Evolutionary conservation across 2,329 filamentous ascomycete species (phyloP), one percentile per base, ranked within the genome.

Genomic region (Furcasterigmium sp.): DNA sequence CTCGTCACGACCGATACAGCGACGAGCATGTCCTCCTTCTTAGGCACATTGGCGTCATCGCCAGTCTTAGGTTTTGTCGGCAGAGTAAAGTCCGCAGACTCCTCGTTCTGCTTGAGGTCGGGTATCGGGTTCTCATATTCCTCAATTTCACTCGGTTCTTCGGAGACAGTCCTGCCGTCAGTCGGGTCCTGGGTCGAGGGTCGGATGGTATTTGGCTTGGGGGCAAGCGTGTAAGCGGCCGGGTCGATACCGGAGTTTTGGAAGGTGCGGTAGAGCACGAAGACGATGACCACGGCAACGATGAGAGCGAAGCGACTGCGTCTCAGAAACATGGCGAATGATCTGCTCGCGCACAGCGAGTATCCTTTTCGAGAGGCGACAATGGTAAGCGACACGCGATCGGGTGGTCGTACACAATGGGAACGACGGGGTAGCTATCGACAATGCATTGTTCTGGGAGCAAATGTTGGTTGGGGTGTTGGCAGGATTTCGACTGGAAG

Each of bases 261-360:
- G 30, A 65, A 61, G 44, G 71, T 60, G 46, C 73, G 73, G 55
- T 75, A 75, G 41, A 80, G 61, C 41, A 78, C 67, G 47, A 84
- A 65, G 39, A 80, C 61, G 39, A 79, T 60, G 44, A 82, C 58
- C 48, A 76, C 61, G 43, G 79, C 72, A 52, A 74, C 73, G 47
- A 79, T 57, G 26, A 79, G 59, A 48, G 83, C 80, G 45, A 81
- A 67, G 46, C 82, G 75, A 55, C 83, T 83, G 57, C 80, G 70
- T 53, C 82, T 70, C 41, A 82, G 76, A 45, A 77, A 61, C 73
- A 84, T 80, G 51, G 18, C 28, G 34, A 32, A 30, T n/a, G 26
- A 37, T 32, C 35, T 17, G 45, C 42, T 26, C 23, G 23, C 47
- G 45, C 15, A 23, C 14, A 14, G 13, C 19, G 36, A 17, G 8